Percentiles rank a stretch among this genome's conserved stretches.
phyloP scores from a whole-genome alignment of 805 yeast species.

The Candida andamanensis region DNA sequence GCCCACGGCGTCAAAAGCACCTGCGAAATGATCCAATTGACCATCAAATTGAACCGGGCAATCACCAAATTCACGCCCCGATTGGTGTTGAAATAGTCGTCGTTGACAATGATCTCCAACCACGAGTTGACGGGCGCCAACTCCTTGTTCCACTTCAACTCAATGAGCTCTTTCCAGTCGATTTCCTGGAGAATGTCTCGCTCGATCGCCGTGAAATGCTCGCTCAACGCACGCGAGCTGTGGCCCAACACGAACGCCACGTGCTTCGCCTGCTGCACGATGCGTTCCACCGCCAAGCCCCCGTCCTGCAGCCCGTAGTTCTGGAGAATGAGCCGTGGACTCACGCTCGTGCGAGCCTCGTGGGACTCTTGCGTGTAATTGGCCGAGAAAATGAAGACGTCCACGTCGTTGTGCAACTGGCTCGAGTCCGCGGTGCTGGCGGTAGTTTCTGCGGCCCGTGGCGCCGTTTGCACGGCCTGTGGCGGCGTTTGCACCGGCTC shows the following conservation, averaged over 20 bases:
- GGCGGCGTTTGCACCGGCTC: too few species aligned
- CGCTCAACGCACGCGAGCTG: conserved; percentile 61
- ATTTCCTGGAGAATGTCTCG: conserved; percentile 76
- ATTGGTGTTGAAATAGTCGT: conserved; percentile 39
- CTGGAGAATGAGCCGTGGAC: conserved; percentile 33
- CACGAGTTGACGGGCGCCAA: conserved; percentile 73
- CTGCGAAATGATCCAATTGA: conserved; percentile 90
- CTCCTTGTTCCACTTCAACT: conserved; percentile 65
- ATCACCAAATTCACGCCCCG: conserved; percentile 81
- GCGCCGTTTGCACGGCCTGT: not conserved
- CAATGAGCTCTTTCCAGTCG: conserved; percentile 88
- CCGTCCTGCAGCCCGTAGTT: conserved; percentile 26
- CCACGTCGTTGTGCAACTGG: conserved; percentile 7
- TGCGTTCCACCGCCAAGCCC: conserved; percentile 33
- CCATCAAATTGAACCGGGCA: conserved; percentile 80
- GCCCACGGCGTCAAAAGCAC: conserved; percentile 62
- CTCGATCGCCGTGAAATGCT: conserved; percentile 84
- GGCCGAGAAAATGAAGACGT: conserved; percentile 13
- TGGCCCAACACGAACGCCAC: conserved; percentile 77
- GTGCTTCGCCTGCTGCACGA: conserved; percentile 51
- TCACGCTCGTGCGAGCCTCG: not conserved
- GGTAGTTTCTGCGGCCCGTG: not conserved
- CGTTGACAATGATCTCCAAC: conserved; percentile 67
- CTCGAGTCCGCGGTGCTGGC: conserved; percentile 2
- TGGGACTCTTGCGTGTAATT: conserved; percentile 6